Conservation (phyloP, 1,139 yeast genomes). For the Arxiozyma heterogenica region DNA sequence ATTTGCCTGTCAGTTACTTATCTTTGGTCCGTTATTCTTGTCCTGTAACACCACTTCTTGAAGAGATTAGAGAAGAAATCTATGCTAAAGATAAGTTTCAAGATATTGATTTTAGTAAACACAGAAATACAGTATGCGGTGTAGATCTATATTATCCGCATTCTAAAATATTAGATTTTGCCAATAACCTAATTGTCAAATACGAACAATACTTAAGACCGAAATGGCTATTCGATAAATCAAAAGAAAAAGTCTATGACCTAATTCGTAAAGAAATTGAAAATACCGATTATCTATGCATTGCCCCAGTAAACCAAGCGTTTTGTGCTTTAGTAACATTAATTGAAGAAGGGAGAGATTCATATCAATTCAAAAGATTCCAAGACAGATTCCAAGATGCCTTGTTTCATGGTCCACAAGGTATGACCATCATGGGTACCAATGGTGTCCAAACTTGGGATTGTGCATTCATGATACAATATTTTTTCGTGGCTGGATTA, state of each 20-base stretch:
- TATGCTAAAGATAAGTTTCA: conserved; percentile 56
- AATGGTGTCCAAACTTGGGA: conserved; percentile 99
- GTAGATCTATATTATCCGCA: conserved; percentile 93
- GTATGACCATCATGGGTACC: conserved; percentile 92
- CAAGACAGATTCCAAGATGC: conserved; percentile 63
- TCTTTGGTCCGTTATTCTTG: conserved; percentile 50
- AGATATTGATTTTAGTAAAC: conserved; percentile 53
- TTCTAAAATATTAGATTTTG: conserved; percentile 52
- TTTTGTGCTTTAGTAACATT: conserved; percentile 67
- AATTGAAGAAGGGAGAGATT: conserved; percentile 60
- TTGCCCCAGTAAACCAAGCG: conserved; percentile 92
- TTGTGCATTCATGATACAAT: conserved; percentile 82
- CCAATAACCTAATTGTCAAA: conserved; percentile 48
- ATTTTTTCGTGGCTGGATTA: conserved; percentile 69
- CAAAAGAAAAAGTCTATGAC: conserved; percentile 49
- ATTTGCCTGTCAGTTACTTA: conserved; percentile 77
- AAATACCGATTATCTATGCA: conserved; percentile 75
- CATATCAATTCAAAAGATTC: conserved; percentile 50
- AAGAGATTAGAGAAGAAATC: conserved; percentile 64
- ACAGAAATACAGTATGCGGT: conserved; percentile 82
- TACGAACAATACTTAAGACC: conserved; percentile 74
- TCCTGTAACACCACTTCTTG: conserved; percentile 54
- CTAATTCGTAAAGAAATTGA: conserved; percentile 62
- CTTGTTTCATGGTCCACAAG: conserved; percentile 78
- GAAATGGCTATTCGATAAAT: conserved; percentile 49